A percentile compares a stretch with the other conserved stretches of the same genome.
These are phyloP conservation scores for Teratosphaeria nubilosa DNA, from an alignment of 2,329 filamentous ascomycete genomes.

Conservation along the genomic window DNA sequence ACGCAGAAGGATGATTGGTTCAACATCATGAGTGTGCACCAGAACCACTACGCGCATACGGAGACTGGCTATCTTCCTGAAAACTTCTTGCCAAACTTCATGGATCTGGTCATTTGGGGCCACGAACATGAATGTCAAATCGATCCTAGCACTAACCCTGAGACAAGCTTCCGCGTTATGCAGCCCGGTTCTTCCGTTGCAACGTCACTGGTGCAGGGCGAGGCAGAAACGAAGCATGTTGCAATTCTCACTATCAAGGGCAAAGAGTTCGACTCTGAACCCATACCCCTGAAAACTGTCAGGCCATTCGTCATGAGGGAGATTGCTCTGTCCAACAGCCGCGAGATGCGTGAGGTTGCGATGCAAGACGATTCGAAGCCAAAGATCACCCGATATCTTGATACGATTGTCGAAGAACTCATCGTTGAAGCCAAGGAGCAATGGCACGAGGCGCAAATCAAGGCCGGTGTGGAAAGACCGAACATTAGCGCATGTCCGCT, in stretches of 20 bases:
- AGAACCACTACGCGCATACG: slow-evolving; percentile 89
- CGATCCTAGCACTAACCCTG: slow-evolving; percentile 69
- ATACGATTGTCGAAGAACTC: slow-evolving; percentile 70
- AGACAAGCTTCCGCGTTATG: slow-evolving; percentile 90
- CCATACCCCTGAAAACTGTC: slow-evolving; percentile 76
- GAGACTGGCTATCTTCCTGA: slow-evolving; percentile 92
- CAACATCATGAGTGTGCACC: slow-evolving; percentile 88
- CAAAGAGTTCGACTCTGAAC: slow-evolving; percentile 63
- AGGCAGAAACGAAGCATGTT: slow-evolving; percentile 85
- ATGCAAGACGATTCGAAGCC: slow-evolving; percentile 62
- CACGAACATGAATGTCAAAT: slow-evolving; percentile 96
- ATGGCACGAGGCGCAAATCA: slow-evolving; percentile 52
- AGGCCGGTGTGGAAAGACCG: slow-evolving; percentile 43
- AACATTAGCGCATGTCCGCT: slow-evolving; percentile 41
- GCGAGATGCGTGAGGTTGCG: slow-evolving; percentile 65
- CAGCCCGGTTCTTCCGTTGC: slow-evolving; percentile 94
- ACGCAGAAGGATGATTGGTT: slow-evolving; percentile 85
- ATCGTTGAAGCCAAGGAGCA: slow-evolving; percentile 74
- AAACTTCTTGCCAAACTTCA: slow-evolving; percentile 79
- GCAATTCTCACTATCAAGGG: slow-evolving; percentile 77
- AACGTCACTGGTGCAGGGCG: slow-evolving; percentile 80
- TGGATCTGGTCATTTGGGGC: slow-evolving; percentile 90
- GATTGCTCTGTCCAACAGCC: slow-evolving; percentile 65
- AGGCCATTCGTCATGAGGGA: slow-evolving; percentile 84
- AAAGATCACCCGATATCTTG: slow-evolving; percentile 67